Percentiles rank a stretch among this genome's conserved stretches.
Conservation (phyloP, 2,329 filamentous ascomycete genomes). For the Ilyonectria destructans region DNA sequence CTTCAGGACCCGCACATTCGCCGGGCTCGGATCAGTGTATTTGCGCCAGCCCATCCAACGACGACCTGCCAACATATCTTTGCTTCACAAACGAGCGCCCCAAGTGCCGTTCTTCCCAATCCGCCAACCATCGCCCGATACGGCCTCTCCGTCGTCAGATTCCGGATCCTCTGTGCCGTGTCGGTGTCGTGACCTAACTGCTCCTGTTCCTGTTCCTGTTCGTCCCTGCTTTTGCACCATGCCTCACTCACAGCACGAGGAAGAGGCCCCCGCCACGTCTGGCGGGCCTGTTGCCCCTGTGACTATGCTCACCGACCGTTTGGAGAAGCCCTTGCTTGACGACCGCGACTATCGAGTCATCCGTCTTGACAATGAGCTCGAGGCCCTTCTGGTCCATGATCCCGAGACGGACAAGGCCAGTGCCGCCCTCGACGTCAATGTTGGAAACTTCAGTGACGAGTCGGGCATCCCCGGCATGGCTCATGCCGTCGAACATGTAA, state of each 20-base stretch:
- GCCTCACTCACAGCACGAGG: conserved; percentile 50
- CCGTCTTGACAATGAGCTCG: conserved; percentile 86
- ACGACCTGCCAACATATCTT: conserved; percentile 32
- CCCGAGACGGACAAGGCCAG: conserved; percentile 97
- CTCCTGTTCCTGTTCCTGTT: conserved; percentile 30
- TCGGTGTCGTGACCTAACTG: conserved; percentile 35
- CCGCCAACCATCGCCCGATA: conserved; percentile 29
- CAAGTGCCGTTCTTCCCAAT: conserved; percentile 27
- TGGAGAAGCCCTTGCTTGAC: conserved; percentile 90
- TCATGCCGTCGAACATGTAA: conserved; percentile 92
- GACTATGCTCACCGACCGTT: conserved; percentile 73
- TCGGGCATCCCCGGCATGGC: conserved; percentile 95
- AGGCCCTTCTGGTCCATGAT: conserved; percentile 94
- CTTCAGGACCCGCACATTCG: conserved; percentile 25
- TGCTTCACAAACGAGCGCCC: conserved; percentile 28
- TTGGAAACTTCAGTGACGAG: conserved; percentile 94
- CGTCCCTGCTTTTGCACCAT: conserved; percentile 45
- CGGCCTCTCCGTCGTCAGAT: conserved; percentile 30
- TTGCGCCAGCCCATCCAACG: conserved; percentile 9
- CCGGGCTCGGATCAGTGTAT: conserved; percentile 34
- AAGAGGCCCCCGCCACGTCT: conserved; percentile 43
- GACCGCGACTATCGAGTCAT: conserved; percentile 92
- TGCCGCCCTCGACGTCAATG: conserved; percentile 94
- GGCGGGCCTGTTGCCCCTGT: conserved; percentile 51
- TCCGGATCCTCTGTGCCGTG: conserved; percentile 34